Conservation (phyloP, 768 basidiomycete genomes). For the Leccinum incarnatum region DNA sequence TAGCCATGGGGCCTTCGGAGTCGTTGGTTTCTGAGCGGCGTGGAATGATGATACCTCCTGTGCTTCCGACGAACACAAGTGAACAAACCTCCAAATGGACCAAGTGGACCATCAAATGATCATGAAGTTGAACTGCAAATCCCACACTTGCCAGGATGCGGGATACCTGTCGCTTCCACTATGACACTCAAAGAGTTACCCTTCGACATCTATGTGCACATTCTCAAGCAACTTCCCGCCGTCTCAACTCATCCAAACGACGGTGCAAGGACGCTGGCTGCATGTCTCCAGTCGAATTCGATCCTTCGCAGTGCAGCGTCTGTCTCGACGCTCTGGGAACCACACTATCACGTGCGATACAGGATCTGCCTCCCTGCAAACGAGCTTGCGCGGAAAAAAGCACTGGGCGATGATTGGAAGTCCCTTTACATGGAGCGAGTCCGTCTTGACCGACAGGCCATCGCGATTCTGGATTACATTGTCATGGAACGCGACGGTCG, state of each 20-base stretch:
- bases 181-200: slow-evolving; percentile 29
- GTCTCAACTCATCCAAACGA: slow-evolving; percentile 20
- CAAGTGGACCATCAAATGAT: neutral
- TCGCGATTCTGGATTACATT: slow-evolving; percentile 42
- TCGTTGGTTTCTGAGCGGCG: neutral
- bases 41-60: neutral
- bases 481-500: slow-evolving; percentile 37
- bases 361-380: slow-evolving; percentile 35
- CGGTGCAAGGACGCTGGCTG: slow-evolving; percentile 35
- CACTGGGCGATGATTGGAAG: slow-evolving; percentile 41
- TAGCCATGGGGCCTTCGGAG: neutral
- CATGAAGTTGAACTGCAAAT: neutral
- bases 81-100: neutral
- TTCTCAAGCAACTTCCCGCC: slow-evolving; percentile 36
- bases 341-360: slow-evolving; percentile 52
- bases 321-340: slow-evolving; percentile 45
- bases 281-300: slow-evolving; percentile 39
- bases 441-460: slow-evolving; percentile 41
- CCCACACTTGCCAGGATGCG: slow-evolving; percentile 2
- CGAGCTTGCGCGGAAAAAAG: slow-evolving; percentile 36
- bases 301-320: slow-evolving; percentile 45
- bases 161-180: neutral
- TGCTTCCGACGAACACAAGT: neutral
- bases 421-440: slow-evolving; percentile 45
- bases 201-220: slow-evolving; percentile 36